Conservation (phyloP, 176 grass and related monocot genomes). For the Phoenix roebelenii region DNA sequence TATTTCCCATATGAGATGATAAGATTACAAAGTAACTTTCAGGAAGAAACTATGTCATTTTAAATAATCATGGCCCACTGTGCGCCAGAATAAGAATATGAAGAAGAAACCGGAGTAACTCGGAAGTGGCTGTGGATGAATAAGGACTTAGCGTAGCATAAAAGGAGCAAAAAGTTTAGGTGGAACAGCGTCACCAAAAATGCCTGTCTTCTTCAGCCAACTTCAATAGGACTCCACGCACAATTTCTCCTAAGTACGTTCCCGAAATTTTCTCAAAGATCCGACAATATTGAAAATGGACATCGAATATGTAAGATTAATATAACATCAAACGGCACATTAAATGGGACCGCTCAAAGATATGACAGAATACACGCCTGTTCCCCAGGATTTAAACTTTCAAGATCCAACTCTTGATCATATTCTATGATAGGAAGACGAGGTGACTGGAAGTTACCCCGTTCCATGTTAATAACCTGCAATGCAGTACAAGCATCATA, state of each 20-base stretch:
- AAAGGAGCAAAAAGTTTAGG: slow-evolving; percentile 47
- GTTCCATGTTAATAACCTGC: slow-evolving; percentile 93
- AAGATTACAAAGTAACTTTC: too few species aligned
- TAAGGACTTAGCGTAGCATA: slow-evolving; percentile 36
- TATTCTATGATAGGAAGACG: slow-evolving; percentile 61
- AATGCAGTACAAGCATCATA: slow-evolving; percentile 6
- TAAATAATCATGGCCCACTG: background rate
- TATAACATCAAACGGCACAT: too few species aligned
- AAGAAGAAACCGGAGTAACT: background rate
- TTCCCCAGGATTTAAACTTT: slow-evolving; percentile 72
- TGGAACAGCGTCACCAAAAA: slow-evolving; percentile 45
- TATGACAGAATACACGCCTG: slow-evolving; percentile 41
- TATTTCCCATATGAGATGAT: too few species aligned
- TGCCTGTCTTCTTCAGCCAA: slow-evolving; percentile 32
- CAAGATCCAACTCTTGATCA: slow-evolving; percentile 56
- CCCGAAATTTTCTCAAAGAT: slow-evolving; percentile 85
- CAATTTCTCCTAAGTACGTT: slow-evolving; percentile 83
- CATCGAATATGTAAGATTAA: too few species aligned
- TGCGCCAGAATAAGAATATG: too few species aligned
- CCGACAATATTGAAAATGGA: slow-evolving; percentile 27
- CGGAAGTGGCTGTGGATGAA: background rate
- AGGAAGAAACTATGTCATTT: background rate
- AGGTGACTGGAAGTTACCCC: slow-evolving; percentile 64
- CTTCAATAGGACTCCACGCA: slow-evolving; percentile 64
- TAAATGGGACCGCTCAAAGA: too few species aligned